Base-by-base conservation (phyloP, 257 asterid genomes). In the Rhazya stricta region DNA sequence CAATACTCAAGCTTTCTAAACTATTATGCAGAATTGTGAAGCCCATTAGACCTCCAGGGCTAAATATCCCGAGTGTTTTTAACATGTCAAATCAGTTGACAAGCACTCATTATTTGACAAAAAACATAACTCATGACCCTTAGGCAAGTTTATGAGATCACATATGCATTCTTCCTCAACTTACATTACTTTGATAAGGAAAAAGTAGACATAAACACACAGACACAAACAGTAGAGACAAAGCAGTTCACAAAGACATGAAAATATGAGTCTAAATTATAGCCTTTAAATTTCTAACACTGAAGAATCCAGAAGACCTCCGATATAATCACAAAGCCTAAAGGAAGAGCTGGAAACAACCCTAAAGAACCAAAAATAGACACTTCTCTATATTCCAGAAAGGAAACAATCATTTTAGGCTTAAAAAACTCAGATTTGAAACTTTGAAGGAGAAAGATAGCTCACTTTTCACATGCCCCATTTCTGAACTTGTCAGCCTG, bases 391-490 rank as follows among this genome's bases (percentile, higher is more conserved):
- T 62, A 30, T 32, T 16, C 19, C 11, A 61, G 19, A 32, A 6
- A 30, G n/a, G 15, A 30, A 61, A 61, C 18, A 10, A 30, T 61
- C 23, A 12, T 1, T 6, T 11, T 13, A 29, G 41, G 11, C 42
- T 61, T 30, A 61, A 30, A 61, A 61, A 12, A 16, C 36, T 9
- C n/a, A 58, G 43, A 39, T 48, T 2, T 48, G 54, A 53, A 21
- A 56, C 9, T 32, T 46, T 15, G 61, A 0, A 74, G 51, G n/a
- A 43, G 50, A 48, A 50, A 66, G 37, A 67, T 42, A 18, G 79
- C 93, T 57, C 88, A 91, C 97, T 94, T 94, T 70, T 91, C 94
- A 80, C 97, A 94, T 34, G 99, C 96, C 7, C 97, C 98, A 85
- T 92, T 91, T 37, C 99, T 80, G 80, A 46, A 94, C 85, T 89